Evolutionary conservation across 2,329 filamentous ascomycete genomes (phyloP), one percentile per base, ranked within the genome.

Genomic region (Botrytis byssoidea): DNA sequence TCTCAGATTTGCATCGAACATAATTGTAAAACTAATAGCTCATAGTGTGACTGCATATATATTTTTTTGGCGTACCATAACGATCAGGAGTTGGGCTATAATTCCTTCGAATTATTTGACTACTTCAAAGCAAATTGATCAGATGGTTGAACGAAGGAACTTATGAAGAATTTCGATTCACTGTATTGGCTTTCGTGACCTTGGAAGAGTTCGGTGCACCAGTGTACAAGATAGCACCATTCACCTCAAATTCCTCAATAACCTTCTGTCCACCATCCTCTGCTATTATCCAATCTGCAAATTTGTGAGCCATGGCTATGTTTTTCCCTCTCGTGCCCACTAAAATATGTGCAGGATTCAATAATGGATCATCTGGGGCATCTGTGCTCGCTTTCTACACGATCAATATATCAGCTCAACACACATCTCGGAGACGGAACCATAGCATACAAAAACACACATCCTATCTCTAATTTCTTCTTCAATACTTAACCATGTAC

Each of bases 341-440:
- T 4, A 85, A 77, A 5, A 85, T 77, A 77, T 84, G 82, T 2
- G 83, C 85, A 1, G 85, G 84, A 72, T 85, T 84, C 7, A 86
- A 76, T 2, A 86, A 77, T 2, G 80, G 81, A 74, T 85, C 83
- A 7, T 79, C 76, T 4, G 79, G 79, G 1, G 81, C 75, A 72
- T 85, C 82, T 3, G 79, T 80, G 3, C 81, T 81, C 2, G 81
- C 78, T 73, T 81, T 83, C 79, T 69, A 60, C 57, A 71, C 75
- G 76, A 73, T 77, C 75, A 76, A 73, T 77, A 16, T 78, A 70
- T 74, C 35, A 74, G 57, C 55, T 48, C 55, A 48, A 46, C 32
- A 51, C n/a, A 37, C 44, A 18, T 25, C 20, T 61, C 14, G 4
- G 48, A 51, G 8, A 42, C 7, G 44, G 37, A 35, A 59, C 1